Evolutionary conservation across 139 green algal genomes (phyloP), one percentile per base, ranked within the genome.

Genomic region (Chloropicon primus): DNA sequence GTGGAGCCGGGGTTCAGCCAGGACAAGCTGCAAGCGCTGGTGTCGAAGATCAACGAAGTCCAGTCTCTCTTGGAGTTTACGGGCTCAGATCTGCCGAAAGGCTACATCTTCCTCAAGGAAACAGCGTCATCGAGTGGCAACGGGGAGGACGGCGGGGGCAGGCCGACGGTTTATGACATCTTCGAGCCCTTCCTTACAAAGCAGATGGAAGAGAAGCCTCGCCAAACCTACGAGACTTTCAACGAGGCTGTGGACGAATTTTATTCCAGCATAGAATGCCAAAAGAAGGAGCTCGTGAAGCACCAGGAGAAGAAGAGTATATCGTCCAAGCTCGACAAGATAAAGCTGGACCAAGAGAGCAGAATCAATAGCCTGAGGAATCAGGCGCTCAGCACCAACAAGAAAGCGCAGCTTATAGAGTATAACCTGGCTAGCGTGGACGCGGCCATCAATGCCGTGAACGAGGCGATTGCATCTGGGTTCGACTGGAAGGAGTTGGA

Each of bases 231-330:
- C 76, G 73, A 79, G 3, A 91, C 84, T 24, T 97, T 97, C 83
- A 92, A 98, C 76, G 88, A 76, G 0, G 94, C 93, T 2, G 24
- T 98, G 75, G 90, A 94, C 53, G 92, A 97, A 74, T 99, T 94
- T 78, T 98, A 89, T 80, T 85, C 82, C 53, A 95, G 94, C 82
- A 87, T 93, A n/a, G 86, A 93, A 78, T 84, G 83, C 21, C 91
- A 97, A 87, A 84, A 85, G 2, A 80, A 82, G 29, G 84, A 83
- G 72, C 41, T 84, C 53, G 81, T 85, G 73, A 86, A 84, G 5
- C 74, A 74, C 1, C 84, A 91, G 2, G 76, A 83, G 24, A 87
- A 96, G 80, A 77, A 81, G 23, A 76, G 78, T 10, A 93, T 87
- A 1, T 28, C 93, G 77, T 81, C 75, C n/a, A 91, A 91, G 72